A percentile compares a stretch with the other conserved stretches of the same genome.
phyloP scores from a whole-genome alignment of 1,284 basidiomycete genomes.

The Ustilago tritici region DNA sequence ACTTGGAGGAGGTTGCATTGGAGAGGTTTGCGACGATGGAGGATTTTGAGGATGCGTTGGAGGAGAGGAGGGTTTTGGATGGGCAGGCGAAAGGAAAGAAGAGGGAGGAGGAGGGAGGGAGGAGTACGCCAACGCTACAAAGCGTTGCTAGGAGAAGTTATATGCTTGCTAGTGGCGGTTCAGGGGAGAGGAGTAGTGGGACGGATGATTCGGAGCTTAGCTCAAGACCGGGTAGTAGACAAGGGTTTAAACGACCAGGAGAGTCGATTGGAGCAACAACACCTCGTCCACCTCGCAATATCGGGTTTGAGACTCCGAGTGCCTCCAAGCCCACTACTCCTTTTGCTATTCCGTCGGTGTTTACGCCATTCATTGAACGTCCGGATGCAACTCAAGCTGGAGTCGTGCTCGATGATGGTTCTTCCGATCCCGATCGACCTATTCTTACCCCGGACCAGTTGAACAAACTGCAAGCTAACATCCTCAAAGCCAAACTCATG shows the following conservation, averaged over 20 bases:
- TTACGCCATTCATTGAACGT: constrained; percentile 39
- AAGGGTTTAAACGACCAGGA: constrained; percentile 57
- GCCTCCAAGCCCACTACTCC: constrained; percentile 47
- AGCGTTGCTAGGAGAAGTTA: constrained; percentile 46
- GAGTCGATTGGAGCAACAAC: constrained; percentile 41
- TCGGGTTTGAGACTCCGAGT: constrained; percentile 41
- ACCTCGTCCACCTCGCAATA: constrained; percentile 42
- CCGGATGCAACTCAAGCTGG: constrained; percentile 10
- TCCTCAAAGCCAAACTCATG: constrained; percentile 89
- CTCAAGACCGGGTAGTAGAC: constrained; percentile 39
- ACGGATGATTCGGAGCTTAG: constrained; percentile 5
- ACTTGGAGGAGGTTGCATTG: constrained; percentile 84
- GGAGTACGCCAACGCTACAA: constrained; percentile 66
- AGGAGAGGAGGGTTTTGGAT: constrained; percentile 86
- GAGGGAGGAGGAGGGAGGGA: constrained; percentile 63
- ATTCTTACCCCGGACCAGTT: constrained; percentile 74
- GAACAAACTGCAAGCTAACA: constrained; percentile 92
- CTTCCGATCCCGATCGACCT: constrained; percentile 28
- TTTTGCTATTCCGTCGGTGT: constrained; percentile 51
- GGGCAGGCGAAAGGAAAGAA: constrained; percentile 74
- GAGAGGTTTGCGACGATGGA: constrained; percentile 75
- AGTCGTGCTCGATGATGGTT: constrained; percentile 22
- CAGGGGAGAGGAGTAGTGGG: constrained; percentile 6
- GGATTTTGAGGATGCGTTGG: constrained; percentile 87
- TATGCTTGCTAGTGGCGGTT: constrained; percentile 35